Conservation (phyloP, 495 filamentous ascomycete species). For the Aspergillus avenaceus region DNA sequence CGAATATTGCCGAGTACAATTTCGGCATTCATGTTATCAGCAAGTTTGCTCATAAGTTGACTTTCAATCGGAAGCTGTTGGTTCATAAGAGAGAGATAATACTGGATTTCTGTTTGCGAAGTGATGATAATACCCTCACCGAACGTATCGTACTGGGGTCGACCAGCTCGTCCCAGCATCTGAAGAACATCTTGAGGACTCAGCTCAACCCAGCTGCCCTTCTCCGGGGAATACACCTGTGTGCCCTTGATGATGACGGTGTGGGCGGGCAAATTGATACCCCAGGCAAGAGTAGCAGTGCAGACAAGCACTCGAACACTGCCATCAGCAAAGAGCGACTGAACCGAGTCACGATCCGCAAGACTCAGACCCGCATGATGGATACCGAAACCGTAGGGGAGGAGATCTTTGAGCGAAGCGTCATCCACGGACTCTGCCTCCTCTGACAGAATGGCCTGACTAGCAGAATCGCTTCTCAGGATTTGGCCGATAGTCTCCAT, state of each 20-base stretch:
- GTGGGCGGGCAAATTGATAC: conserved; percentile 91
- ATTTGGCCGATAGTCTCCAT: conserved; percentile 96
- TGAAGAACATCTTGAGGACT: conserved; percentile 97
- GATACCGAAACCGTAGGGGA: conserved; percentile 96
- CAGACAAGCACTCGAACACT: conserved; percentile 93
- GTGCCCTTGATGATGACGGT: conserved; percentile 98
- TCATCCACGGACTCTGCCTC: conserved; percentile 82
- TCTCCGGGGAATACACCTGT: conserved; percentile 96
- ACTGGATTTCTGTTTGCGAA: conserved; percentile 88
- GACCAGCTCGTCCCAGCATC: conserved; percentile 96
- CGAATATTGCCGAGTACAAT: conserved; percentile 94
- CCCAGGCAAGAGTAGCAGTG: conserved; percentile 94
- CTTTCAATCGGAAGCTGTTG: conserved; percentile 97
- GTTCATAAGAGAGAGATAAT: conserved; percentile 93
- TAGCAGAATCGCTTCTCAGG: conserved; percentile 87
- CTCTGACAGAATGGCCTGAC: conserved; percentile 77
- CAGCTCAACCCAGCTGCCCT: conserved; percentile 97
- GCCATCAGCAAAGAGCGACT: conserved; percentile 88
- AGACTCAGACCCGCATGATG: conserved; percentile 97
- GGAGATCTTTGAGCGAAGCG: conserved; percentile 84
- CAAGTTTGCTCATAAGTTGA: conserved; percentile 87
- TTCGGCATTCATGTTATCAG: conserved; percentile 96
- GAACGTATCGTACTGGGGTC: conserved; percentile 95
- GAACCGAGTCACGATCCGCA: conserved; percentile 87
- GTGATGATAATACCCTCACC: conserved; percentile 99